A percentile compares a stretch with the other conserved stretches of the same genome.
These are phyloP conservation scores for Heritiera fomes DNA, from an alignment of 345 rosid genomes.

Conservation along the genomic window DNA sequence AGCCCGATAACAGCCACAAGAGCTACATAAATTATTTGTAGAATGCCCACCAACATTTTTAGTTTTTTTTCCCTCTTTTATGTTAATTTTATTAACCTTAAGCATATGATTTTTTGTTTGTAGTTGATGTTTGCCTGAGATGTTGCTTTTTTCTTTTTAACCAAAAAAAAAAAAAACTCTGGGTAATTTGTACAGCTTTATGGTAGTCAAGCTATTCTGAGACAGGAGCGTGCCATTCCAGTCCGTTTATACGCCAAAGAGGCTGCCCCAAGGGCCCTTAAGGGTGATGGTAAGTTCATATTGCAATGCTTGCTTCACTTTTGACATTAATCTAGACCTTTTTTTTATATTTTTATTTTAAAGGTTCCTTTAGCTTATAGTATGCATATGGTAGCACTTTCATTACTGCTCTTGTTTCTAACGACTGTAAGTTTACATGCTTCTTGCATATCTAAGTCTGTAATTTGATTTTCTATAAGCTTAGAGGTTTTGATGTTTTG, in stretches of 20 bases:
- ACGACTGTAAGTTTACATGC: neutral
- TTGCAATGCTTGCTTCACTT: neutral
- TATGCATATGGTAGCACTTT: neutral
- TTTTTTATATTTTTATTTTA: neutral
- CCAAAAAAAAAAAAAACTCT: neutral
- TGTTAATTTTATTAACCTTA: neutral
- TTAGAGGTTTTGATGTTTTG: neutral
- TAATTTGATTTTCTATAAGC: neutral
- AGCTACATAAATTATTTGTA: neutral
- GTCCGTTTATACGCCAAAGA: conserved; percentile 74
- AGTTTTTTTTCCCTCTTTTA: neutral
- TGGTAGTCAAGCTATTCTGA: conserved; percentile 47
- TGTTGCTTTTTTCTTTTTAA: neutral
- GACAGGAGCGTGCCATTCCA: conserved; percentile 49
- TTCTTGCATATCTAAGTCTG: neutral
- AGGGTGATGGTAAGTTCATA: conserved; percentile 80
- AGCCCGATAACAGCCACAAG: neutral
- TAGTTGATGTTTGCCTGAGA: neutral
- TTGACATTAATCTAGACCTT: neutral
- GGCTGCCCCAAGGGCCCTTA: conserved; percentile 61
- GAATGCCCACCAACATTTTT: neutral
- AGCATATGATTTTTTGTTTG: no score
- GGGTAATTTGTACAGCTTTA: conserved; percentile 47
- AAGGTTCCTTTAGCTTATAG: neutral
- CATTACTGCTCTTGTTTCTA: neutral